Evolutionary conservation across 2,329 filamentous ascomycete genomes (phyloP).

Genomic region (Pseudocercospora fijiensis): DNA sequence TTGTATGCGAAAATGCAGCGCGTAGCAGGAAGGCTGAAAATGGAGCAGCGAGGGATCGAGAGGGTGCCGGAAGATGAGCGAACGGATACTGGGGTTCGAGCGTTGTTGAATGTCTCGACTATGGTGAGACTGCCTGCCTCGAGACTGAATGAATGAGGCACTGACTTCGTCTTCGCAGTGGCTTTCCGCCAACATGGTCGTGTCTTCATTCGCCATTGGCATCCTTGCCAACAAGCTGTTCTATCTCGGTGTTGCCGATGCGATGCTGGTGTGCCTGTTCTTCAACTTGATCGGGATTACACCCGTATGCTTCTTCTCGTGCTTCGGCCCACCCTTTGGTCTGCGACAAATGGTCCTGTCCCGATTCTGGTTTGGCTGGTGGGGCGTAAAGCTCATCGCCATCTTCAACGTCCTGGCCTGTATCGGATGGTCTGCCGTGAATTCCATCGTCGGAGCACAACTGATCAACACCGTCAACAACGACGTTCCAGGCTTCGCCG

Average conservation of each 20-base stretch:
- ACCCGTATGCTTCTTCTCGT: constrained; percentile 74
- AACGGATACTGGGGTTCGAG: constrained; percentile 56
- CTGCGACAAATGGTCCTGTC: constrained; percentile 79
- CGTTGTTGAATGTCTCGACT: constrained; percentile 65
- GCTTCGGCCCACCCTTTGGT: constrained; percentile 71
- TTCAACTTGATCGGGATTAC: constrained; percentile 72
- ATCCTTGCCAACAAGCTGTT: constrained; percentile 69
- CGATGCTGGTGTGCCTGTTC: constrained; percentile 69
- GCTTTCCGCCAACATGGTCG: constrained; percentile 76
- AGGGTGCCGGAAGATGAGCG: constrained; percentile 69
- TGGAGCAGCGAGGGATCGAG: constrained; percentile 75
- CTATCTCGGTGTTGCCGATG: constrained; percentile 69
- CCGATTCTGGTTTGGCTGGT: constrained; percentile 68
- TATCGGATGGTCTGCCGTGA: constrained; percentile 73
- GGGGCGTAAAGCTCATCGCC: constrained; percentile 51
- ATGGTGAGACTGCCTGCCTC: constrained; percentile 53
- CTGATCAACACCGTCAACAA: constrained; percentile 71
- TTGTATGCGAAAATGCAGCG: constrained; percentile 61
- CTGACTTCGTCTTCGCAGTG: constrained; percentile 52
- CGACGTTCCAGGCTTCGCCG: constrained; percentile 68
- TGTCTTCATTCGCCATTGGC: constrained; percentile 73
- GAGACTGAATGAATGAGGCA: not conserved
- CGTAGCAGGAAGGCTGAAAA: constrained; percentile 62
- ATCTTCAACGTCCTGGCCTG: constrained; percentile 69
- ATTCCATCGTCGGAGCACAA: constrained; percentile 77